phyloP scores from a whole-genome alignment of 192 early-diverging fungal genomes.

The Lunasporangiospora selenospora region DNA sequence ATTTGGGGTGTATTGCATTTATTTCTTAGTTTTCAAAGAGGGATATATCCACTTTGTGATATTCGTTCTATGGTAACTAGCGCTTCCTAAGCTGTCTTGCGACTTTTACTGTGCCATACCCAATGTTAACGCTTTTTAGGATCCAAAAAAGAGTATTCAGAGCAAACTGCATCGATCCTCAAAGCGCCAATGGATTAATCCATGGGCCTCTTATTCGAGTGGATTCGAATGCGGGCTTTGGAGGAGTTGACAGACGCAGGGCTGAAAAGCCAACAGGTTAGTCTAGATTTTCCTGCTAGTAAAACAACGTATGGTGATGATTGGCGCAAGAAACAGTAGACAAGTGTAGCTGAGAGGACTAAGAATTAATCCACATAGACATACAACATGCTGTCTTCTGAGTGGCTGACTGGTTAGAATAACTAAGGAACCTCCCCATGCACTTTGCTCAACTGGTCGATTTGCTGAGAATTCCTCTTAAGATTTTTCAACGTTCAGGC shows the following conservation, averaged over 20 bases:
- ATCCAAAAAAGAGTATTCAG: not conserved
- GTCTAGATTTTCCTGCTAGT: not conserved
- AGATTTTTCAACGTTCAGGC: too few species aligned
- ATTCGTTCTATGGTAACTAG: not conserved
- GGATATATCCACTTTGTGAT: not conserved
- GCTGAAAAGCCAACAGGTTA: not conserved
- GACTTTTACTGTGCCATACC: not conserved
- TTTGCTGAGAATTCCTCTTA: too few species aligned
- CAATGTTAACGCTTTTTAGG: not conserved
- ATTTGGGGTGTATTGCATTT: conserved; percentile 2
- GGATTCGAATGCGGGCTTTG: too few species aligned
- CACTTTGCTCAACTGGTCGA: too few species aligned
- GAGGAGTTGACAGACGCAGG: not conserved
- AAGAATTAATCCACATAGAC: too few species aligned
- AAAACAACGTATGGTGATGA: not conserved
- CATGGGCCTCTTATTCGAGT: not conserved
- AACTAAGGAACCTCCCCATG: too few species aligned
- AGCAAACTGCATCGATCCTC: not conserved
- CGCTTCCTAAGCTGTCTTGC: not conserved
- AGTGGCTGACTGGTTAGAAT: too few species aligned
- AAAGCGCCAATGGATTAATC: conserved; percentile 2
- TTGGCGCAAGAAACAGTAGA: conserved; percentile 3
- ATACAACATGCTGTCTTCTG: too few species aligned
- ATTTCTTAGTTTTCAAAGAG: conserved; percentile 1
- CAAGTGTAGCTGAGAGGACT: not conserved